phyloP scores from a whole-genome alignment of 305 asterid species.

The Fraxinus floribunda region DNA sequence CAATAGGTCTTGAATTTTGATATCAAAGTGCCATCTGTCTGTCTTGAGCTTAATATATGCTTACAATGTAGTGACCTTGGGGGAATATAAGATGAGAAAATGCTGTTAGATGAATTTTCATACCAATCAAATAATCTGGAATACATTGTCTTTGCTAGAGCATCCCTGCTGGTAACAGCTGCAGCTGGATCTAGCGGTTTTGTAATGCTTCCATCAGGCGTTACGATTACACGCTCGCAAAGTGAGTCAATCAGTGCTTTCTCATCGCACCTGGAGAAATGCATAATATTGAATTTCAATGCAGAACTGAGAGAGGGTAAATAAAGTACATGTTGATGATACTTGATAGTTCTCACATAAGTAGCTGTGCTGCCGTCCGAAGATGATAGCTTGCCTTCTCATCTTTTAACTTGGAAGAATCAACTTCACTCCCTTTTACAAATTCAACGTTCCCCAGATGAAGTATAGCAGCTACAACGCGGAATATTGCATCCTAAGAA shows the following conservation, averaged over 20 bases:
- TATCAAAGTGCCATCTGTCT: not conserved
- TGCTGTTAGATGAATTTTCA: conserved; percentile 21
- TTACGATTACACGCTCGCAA: conserved; percentile 86
- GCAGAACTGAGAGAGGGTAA: conserved; percentile 3
- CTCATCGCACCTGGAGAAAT: conserved; percentile 60
- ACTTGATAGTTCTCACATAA: conserved; percentile 53
- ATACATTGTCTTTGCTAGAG: conserved; percentile 85
- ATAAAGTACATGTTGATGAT: conserved; percentile 16
- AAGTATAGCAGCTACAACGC: conserved; percentile 91
- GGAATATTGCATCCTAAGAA: conserved; percentile 78
- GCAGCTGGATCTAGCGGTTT: conserved; percentile 86
- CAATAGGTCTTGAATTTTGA: not conserved
- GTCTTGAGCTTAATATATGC: conserved; percentile 2
- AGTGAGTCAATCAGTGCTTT: conserved; percentile 79
- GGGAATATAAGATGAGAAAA: conserved; percentile 1
- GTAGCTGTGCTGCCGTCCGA: conserved; percentile 83
- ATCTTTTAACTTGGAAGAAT: conserved; percentile 78
- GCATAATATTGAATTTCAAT: conserved; percentile 16
- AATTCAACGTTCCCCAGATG: conserved; percentile 84
- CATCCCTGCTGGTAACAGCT: conserved; percentile 88
- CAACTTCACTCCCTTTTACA: conserved; percentile 71
- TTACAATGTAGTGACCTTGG: not conserved
- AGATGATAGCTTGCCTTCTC: conserved; percentile 73
- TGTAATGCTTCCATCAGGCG: conserved; percentile 94
- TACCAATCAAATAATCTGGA: conserved; percentile 97